phyloP scores from a whole-genome alignment of 148 eudicot species.

The Vaccinium vitisidaea region DNA sequence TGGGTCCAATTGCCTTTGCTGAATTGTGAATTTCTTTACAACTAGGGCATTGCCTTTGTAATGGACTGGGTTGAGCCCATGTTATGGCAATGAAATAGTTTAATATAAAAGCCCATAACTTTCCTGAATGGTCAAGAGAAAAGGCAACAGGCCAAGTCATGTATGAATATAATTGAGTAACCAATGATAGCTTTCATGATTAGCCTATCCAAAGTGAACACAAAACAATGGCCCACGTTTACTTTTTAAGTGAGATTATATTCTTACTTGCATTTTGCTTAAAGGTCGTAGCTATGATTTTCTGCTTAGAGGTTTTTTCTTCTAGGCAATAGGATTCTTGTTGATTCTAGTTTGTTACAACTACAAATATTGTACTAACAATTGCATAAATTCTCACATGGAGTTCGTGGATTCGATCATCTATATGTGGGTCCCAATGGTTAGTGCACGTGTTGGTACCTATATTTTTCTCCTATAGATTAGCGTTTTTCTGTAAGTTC shows the following conservation, averaged over 20 bases:
- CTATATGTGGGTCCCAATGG: no score
- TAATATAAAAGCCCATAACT: neutral
- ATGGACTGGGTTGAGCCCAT: conserved; percentile 6
- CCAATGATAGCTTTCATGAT: neutral
- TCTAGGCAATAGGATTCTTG: no score
- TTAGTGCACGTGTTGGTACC: no score
- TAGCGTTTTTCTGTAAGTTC: neutral
- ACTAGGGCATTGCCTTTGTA: neutral
- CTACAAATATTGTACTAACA: no score
- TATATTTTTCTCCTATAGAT: no score
- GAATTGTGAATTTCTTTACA: neutral
- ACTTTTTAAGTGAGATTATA: neutral
- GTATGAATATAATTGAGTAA: neutral
- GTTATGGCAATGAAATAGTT: neutral
- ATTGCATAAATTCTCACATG: no score
- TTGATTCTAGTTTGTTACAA: no score
- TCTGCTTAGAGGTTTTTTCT: no score
- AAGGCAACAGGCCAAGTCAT: neutral
- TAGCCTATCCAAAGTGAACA: neutral
- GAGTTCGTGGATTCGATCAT: no score
- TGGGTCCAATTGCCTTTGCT: neutral
- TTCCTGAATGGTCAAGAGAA: conserved; percentile 1
- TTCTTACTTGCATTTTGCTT: no score
- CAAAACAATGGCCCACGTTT: neutral
- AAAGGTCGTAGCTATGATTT: no score